Evolutionary conservation across 2,329 filamentous ascomycete species (phyloP), one percentile per base, ranked within the genome.

Genomic region (Hawksworthiomyces lignivorus): DNA sequence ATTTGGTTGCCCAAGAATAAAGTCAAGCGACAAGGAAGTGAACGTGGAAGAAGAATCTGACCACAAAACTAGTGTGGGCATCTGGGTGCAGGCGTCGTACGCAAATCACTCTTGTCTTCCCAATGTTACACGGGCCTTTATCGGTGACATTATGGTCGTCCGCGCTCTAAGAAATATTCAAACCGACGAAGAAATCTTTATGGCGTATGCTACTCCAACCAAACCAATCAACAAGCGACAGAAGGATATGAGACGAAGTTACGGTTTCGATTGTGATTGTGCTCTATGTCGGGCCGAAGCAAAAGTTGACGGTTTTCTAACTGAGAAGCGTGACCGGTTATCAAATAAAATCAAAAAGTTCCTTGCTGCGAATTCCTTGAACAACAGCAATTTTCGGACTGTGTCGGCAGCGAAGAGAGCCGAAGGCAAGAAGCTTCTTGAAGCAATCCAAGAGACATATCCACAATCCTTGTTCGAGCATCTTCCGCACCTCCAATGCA

Each of bases 31-130:
- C 5, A 15, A 17, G 26, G 24, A 18, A n/a, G 4, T 18, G 7
- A 8, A n/a, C 4, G 9, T 26, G 24, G 8, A 19, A 15, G 22
- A 17, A 12, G 14, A 9, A 9, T 11, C 26, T 8, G 28, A 6
- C 24, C 24, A 26, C 24, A 26, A 26, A 3, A 15, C 10, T 11
- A 46, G 48, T 45, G 52, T 51, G 43, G 62, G 60, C 7, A 47
- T 64, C 10, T 65, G 59, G 60, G 50, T 50, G 1, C 49, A 53
- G 7, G 55, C 60, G 10, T 56, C 62, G 14, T 61, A 62, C 45
- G 59, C 61, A 44, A 65, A 65, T 49, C 62, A 66, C 41, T 55
- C 56, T 5, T 66, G 62, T 39, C 45, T 55, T 9, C 50, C 53
- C 33, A 65, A 63, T 40, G 51, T 50, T 18, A 50, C 47, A 30